Base-by-base conservation (phyloP, 345 rosid genomes). In the Eucalyptus polybractea region DNA sequence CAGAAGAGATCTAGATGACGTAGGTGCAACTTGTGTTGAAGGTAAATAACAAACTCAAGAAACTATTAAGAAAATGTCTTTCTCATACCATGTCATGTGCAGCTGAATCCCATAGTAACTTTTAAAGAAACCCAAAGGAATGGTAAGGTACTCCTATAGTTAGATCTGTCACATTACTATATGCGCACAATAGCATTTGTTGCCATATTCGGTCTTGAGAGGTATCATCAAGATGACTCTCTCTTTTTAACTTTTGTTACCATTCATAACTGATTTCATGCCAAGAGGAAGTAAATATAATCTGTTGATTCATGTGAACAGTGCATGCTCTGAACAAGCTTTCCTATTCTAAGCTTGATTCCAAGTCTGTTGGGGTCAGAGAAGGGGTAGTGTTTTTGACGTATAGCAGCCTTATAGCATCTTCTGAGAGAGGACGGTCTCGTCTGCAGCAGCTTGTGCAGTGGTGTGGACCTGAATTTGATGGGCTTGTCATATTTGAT, bases 391-490 rank as follows among this genome's bases (percentile, higher is more conserved):
- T 97, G 65, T 98, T 98, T 93, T 92, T 95, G 95, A 98, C 99
- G 88, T 98, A 98, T 91, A 98, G 92, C 92, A 98, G 99, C 91
- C 99, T 98, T 72, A 98, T 98, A 94, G 99, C 99, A 87, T 98
- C 99, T 91, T 98, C 99, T 90, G 99, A 97, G 94, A 98, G 94
- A 92, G 99, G 99, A 53, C 97, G 98, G 86, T 97, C 99, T 92
- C 99, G 99, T 92, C 91, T 98, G 89, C 98, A 97, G 91, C 99
- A 98, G 93, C 99, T 98, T 92, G 99, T 97, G 89, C 98, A 98
- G 92, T 98, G 99, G 99, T 93, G 98, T 92, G 99, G 99, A 89
- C 89, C 95, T 86, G 98, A 90, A 85, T 97, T 94, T 90, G 98
- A 97, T 92, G 99, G 99, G 86, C 99, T 97, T 81, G 89, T 98